Evolutionary conservation across 78 protist genomes (phyloP).

Genomic region (Corallochytrium limacisporum): DNA sequence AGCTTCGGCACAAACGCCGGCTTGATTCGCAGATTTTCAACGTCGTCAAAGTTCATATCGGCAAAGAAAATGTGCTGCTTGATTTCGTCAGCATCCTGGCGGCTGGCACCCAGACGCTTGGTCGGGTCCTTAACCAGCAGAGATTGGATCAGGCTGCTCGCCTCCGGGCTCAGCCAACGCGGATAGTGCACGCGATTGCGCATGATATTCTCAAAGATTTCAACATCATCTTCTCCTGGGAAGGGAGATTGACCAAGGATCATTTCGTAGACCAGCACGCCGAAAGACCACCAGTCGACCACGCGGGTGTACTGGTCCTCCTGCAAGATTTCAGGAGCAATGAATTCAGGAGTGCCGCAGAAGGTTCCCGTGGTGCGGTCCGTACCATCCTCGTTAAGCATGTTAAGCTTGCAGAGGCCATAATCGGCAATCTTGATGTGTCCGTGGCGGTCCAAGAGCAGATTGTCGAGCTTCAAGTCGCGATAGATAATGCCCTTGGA

Average conservation of each 20-base stretch:
- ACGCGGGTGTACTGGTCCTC: slow-evolving; percentile 33
- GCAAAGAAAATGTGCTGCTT: slow-evolving; percentile 28
- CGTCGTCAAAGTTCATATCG: slow-evolving; percentile 21
- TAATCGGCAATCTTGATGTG: slow-evolving; percentile 74
- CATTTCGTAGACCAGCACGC: not conserved
- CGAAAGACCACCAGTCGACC: slow-evolving; percentile 50
- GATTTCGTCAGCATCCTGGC: not conserved
- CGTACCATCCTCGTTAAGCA: not conserved
- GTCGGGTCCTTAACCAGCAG: slow-evolving; percentile 12
- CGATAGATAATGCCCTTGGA: slow-evolving; percentile 20
- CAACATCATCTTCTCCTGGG: not conserved
- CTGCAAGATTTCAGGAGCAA: slow-evolving; percentile 54
- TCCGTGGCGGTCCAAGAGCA: slow-evolving; percentile 51
- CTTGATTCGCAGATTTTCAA: not conserved
- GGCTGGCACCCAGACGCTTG: slow-evolving; percentile 24
- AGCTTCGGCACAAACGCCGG: not conserved
- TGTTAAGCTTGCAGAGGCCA: slow-evolving; percentile 66
- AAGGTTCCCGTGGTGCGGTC: slow-evolving; percentile 44
- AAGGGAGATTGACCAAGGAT: not conserved
- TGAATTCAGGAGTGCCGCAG: slow-evolving; percentile 89
- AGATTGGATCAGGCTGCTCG: not conserved
- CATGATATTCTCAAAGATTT: not conserved
- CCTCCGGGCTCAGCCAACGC: no score
- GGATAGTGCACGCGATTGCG: not conserved
- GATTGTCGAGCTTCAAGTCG: slow-evolving; percentile 73